Evolutionary conservation across 441 rosid species (phyloP), one percentile per base, ranked within the genome.

Genomic region (Jatropha multifida): DNA sequence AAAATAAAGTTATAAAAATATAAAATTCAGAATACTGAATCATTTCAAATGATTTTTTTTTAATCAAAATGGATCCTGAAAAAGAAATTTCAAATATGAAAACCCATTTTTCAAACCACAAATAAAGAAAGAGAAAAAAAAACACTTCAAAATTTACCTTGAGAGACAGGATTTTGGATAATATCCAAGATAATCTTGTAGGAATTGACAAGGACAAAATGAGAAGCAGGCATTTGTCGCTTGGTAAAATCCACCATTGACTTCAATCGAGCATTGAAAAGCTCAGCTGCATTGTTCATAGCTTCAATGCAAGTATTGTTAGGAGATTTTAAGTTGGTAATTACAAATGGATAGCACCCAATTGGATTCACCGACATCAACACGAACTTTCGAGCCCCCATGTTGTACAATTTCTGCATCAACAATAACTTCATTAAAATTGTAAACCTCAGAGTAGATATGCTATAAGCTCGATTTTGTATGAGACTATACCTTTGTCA

Each of bases 301-400:
- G 65, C 62, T 13, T 78, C 54, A 38, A 73, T 7, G 81, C 88
- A 86, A 2, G 80, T 74, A 3, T 15, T 32, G 0, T 23, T 23
- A 15, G 0, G 0, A 2, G 74, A 73, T 46, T 40, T 59, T 56
- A 17, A n/a, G n/a, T 20, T 64, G 0, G 82, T 76, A 49, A 38
- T 77, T 2, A 73, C 83, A 82, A 74, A 60, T 0, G 91, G 93
- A 42, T 59, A 73, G 75, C 93, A 88, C 41, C 93, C 91, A 0
- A 86, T 51, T 49, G 93, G 93, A 46, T 88, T 77, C 4, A 89
- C 66, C 11, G 91, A 75, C 77, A 86, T 78, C 61, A 89, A 59
- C 68, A 82, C 90, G 68, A 89, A 89, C 65, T 88, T 89, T 59
- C 91, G 77, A 0, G 81, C 90, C 23, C 93, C 93, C 46, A 86